phyloP scores from a whole-genome alignment of 768 basidiomycete species.

The Podaxis sp. region DNA sequence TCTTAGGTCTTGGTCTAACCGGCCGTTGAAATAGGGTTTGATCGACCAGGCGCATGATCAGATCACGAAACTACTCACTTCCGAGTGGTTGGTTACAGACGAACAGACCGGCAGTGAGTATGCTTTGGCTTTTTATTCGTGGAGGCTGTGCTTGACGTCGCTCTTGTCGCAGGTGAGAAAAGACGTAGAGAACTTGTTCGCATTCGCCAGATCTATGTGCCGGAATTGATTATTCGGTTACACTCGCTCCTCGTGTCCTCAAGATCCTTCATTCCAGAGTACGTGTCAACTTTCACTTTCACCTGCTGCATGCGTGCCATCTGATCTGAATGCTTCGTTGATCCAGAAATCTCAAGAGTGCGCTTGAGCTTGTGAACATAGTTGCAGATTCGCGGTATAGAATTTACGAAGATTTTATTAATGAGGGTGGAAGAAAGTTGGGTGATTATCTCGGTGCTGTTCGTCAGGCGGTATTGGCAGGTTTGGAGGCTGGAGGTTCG shows the following conservation, averaged over 20 bases:
- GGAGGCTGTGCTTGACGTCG: not conserved
- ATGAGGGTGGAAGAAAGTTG: constrained; percentile 57
- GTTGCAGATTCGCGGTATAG: constrained; percentile 87
- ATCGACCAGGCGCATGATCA: constrained; percentile 66
- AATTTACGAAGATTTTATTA: constrained; percentile 83
- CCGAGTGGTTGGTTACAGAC: constrained; percentile 73
- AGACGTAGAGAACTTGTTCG: constrained; percentile 68
- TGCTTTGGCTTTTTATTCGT: not conserved
- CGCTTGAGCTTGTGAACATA: constrained; percentile 75
- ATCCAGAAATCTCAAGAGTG: constrained; percentile 71
- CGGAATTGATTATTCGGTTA: constrained; percentile 84
- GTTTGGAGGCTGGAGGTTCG: constrained; percentile 72
- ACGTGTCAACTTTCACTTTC: constrained; percentile 25
- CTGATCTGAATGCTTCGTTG: not conserved
- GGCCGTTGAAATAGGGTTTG: constrained; percentile 38
- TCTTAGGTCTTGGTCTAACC: not conserved
- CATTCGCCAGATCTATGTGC: constrained; percentile 88
- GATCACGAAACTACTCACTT: constrained; percentile 69
- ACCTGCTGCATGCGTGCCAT: not conserved
- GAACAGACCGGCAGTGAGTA: constrained; percentile 43
- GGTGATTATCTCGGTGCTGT: constrained; percentile 76
- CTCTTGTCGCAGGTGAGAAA: constrained; percentile 42
- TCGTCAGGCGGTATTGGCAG: constrained; percentile 66
- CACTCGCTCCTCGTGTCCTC: constrained; percentile 73
- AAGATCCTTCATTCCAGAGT: constrained; percentile 65